These are phyloP conservation scores for Dictyostelium intermedium DNA, from an alignment of 78 protist species.

Conservation along the genomic window DNA sequence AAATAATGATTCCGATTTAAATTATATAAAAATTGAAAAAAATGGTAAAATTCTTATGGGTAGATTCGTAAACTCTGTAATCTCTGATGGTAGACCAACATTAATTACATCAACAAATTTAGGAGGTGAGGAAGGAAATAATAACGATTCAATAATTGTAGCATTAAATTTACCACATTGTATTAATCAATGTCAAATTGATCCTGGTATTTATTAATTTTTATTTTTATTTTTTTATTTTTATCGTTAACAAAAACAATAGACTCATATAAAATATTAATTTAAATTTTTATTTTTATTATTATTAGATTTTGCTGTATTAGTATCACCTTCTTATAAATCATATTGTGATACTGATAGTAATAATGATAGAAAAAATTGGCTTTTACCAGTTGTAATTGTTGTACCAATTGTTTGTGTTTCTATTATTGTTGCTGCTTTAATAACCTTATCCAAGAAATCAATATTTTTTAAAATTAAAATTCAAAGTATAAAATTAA, in stretches of 20 bases:
- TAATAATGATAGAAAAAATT: not conserved
- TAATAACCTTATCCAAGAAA: too few species aligned
- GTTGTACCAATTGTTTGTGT: not conserved
- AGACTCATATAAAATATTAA: too few species aligned
- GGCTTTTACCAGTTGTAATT: not conserved
- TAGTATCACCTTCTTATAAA: not conserved
- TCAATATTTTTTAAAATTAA: too few species aligned
- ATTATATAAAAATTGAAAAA: not conserved
- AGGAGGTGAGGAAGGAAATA: too few species aligned
- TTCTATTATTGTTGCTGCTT: not conserved
- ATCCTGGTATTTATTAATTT: not conserved
- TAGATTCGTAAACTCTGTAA: not conserved
- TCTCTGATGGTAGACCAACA: conserved; percentile 16
- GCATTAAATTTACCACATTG: conserved; percentile 36
- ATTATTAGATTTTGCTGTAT: not conserved
- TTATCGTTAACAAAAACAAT: too few species aligned
- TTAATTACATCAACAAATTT: not conserved
- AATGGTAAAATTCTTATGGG: not conserved
- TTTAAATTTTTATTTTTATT: not conserved
- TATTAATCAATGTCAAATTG: not conserved
- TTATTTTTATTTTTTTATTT: too few species aligned
- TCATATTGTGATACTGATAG: not conserved
- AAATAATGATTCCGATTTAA: not conserved
- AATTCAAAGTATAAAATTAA: too few species aligned
- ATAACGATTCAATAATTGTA: not conserved